phyloP scores from a whole-genome alignment of 305 asterid genomes.

The Rubia tinctorum region DNA sequence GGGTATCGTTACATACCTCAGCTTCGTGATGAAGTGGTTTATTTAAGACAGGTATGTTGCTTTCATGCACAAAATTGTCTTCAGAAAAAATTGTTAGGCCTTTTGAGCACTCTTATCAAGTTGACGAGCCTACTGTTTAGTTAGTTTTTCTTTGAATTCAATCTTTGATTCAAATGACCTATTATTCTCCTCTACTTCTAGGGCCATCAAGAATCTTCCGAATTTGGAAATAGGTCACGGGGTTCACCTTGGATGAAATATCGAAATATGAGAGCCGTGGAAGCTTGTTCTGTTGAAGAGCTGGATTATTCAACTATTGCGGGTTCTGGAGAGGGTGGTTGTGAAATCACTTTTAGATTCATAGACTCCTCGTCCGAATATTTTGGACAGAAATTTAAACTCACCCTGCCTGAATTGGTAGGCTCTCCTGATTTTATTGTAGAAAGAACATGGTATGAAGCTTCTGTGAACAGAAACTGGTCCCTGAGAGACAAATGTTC shows the following conservation, averaged over 20 bases:
- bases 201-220: conserved; percentile 80
- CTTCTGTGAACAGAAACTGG: conserved; percentile 72
- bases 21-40: conserved; percentile 90
- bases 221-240: conserved; percentile 28
- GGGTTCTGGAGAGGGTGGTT: conserved; percentile 97
- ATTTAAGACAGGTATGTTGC: conserved; percentile 75
- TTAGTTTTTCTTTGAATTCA: not conserved
- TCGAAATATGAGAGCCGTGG: conserved; percentile 56
- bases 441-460: conserved; percentile 70
- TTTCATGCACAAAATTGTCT: conserved; percentile 6
- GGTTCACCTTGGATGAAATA: conserved; percentile 44
- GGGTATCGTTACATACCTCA: conserved; percentile 97
- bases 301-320: conserved; percentile 55
- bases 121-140: not conserved
- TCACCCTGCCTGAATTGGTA: conserved; percentile 67
- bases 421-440: conserved; percentile 85
- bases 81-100: not conserved
- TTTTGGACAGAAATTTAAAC: conserved; percentile 43
- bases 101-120: not conserved
- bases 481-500: conserved; percentile 51
- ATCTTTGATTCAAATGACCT: conserved; percentile 8
- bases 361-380: conserved; percentile 45
- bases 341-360: conserved; percentile 67
- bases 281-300: conserved; percentile 67
- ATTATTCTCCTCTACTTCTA: conserved; percentile 28